phyloP scores from a whole-genome alignment of 257 asterid species.

The Solanum ossicruentum region DNA sequence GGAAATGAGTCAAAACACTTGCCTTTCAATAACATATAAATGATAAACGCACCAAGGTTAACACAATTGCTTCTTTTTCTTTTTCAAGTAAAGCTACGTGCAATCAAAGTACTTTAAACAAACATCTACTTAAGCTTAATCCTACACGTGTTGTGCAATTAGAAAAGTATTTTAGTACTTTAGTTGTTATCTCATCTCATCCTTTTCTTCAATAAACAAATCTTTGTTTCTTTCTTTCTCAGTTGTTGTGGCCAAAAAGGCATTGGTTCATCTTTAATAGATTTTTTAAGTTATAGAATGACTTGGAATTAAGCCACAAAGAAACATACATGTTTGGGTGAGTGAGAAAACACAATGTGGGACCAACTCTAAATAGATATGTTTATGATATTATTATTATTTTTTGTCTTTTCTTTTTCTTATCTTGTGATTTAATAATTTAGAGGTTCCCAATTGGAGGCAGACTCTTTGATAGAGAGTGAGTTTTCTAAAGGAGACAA shows the following conservation, averaged over 20 bases:
- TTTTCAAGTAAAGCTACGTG: slow-evolving; percentile 20
- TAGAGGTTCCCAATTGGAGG: slow-evolving; percentile 8
- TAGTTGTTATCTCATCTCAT: not conserved
- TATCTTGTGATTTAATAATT: not conserved
- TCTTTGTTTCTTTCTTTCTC: not conserved
- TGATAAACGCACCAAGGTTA: slow-evolving; percentile 11
- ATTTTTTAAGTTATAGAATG: slow-evolving; percentile 5
- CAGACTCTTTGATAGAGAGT: not conserved
- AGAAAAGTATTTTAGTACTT: not conserved
- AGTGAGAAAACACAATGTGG: slow-evolving; percentile 23
- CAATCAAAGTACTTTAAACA: not conserved
- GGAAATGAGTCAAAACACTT: slow-evolving; percentile 4
- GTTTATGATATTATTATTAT: not conserved
- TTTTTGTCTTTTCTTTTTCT: not conserved
- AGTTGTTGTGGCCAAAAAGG: not conserved
- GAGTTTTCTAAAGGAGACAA: slow-evolving; percentile 11
- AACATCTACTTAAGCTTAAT: slow-evolving; percentile 1
- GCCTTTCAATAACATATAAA: not conserved
- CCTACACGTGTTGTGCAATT: slow-evolving; percentile 7
- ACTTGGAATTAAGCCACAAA: not conserved
- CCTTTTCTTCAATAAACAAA: not conserved
- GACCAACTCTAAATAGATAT: not conserved
- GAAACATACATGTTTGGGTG: slow-evolving; percentile 6
- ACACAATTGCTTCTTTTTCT: not conserved
- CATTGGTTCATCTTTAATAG: not conserved